Conservation (phyloP, 805 yeast genomes). For the Metschnikowia matae region DNA sequence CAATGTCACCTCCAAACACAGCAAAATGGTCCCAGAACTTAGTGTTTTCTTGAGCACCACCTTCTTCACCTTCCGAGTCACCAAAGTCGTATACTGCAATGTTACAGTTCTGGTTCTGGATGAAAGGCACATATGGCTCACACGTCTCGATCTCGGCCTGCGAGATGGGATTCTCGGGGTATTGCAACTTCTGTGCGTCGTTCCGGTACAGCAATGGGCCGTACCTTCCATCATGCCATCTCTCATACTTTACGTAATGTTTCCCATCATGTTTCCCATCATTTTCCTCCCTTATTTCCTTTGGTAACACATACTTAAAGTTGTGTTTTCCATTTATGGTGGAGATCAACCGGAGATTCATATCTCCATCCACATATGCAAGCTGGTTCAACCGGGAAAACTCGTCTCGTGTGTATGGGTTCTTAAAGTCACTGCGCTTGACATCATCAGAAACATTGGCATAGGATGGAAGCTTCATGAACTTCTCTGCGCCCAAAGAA, state of each 20-base stretch:
- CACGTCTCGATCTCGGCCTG: conserved; percentile 58
- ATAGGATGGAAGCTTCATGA: conserved; percentile 23
- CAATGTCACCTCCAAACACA: conserved; percentile 26
- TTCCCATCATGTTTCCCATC: no score
- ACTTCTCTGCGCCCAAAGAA: conserved; percentile 25
- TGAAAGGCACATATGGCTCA: conserved; percentile 32
- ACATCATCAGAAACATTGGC: conserved; percentile 10
- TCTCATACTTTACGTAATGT: no score
- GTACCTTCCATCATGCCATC: neutral
- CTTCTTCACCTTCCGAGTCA: conserved; percentile 2
- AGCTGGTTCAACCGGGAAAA: conserved; percentile 20
- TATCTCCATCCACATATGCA: conserved; percentile 30
- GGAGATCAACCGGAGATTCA: conserved; percentile 31
- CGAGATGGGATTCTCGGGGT: conserved; percentile 32
- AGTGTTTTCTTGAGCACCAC: no score
- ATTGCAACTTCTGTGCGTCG: neutral
- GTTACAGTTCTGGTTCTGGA: conserved; percentile 27
- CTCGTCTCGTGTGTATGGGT: neutral
- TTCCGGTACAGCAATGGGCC: conserved; percentile 6
- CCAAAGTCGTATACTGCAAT: conserved; percentile 28
- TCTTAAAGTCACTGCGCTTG: neutral
- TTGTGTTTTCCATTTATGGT: conserved; percentile 36
- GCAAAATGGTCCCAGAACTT: conserved; percentile 18
- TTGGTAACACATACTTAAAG: conserved; percentile 42
- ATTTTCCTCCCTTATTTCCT: neutral